Evolutionary conservation across 257 asterid species (phyloP).

Genomic region (Solanum sejunctum): DNA sequence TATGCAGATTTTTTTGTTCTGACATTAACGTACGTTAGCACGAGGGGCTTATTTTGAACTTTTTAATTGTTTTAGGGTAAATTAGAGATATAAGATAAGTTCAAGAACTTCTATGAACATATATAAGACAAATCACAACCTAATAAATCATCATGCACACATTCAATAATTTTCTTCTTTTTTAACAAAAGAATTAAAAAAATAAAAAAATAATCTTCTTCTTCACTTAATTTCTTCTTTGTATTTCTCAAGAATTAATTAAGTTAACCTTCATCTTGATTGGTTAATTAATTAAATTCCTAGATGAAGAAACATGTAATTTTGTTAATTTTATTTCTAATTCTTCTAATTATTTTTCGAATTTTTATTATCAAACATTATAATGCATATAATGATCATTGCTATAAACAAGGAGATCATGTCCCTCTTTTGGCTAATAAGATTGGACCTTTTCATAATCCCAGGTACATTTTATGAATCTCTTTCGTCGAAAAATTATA

Average conservation of each 20-base stretch:
- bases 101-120: neutral
- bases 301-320: neutral
- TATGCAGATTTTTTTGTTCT: neutral
- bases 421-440: conserved; percentile 8
- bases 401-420: conserved; percentile 9
- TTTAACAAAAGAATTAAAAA: neutral
- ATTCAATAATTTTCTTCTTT: neutral
- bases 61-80: neutral
- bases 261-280: neutral
- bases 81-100: neutral
- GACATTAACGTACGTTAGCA: too few relatives aligned
- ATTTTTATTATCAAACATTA: neutral
- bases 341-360: neutral
- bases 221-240: neutral
- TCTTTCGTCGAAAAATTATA: neutral
- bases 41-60: neutral
- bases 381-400: neutral
- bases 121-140: neutral
- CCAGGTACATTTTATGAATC: neutral
- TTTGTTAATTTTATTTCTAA: neutral
- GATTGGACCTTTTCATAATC: conserved; percentile 6
- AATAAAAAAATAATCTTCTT: neutral
- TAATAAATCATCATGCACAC: neutral
- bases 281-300: neutral
- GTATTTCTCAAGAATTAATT: neutral